These are phyloP conservation scores for Usnea hakonensis DNA, from an alignment of 495 filamentous ascomycete genomes.

Conservation along the genomic window DNA sequence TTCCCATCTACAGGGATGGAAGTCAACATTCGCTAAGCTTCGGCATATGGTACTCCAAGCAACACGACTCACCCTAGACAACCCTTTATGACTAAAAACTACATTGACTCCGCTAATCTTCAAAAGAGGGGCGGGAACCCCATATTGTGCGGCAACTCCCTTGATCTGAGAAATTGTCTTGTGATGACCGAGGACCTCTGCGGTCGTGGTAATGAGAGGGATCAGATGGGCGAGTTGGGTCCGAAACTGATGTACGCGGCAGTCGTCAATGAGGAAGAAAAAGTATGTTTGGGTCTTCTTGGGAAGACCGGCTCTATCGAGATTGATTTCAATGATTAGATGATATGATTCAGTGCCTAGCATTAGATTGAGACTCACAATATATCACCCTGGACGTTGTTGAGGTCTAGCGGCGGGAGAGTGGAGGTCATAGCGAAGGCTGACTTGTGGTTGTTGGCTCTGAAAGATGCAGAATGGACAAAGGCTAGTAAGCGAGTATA, in stretches of 20 bases:
- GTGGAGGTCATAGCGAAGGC: slow-evolving; percentile 6
- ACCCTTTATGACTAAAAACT: slow-evolving; percentile 29
- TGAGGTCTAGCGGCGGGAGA: slow-evolving; percentile 16
- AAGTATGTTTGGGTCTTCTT: slow-evolving; percentile 29
- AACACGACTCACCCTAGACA: slow-evolving; percentile 24
- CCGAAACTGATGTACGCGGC: slow-evolving; percentile 25
- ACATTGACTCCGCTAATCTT: slow-evolving; percentile 27
- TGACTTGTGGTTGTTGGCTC: too few species aligned
- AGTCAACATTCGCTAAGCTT: slow-evolving; percentile 1
- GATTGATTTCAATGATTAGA: neutral
- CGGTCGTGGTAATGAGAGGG: slow-evolving; percentile 25
- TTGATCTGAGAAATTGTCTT: slow-evolving; percentile 14
- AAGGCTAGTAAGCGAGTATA: neutral
- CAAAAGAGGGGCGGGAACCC: slow-evolving; percentile 3
- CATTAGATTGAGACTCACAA: slow-evolving; percentile 5
- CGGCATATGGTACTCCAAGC: neutral
- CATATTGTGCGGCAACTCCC: slow-evolving; percentile 2
- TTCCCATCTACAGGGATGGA: slow-evolving; percentile 22
- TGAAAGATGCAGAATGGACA: neutral
- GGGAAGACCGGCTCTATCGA: slow-evolving; percentile 30
- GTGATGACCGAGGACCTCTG: slow-evolving; percentile 18
- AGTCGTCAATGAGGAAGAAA: slow-evolving; percentile 30
- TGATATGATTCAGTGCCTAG: neutral
- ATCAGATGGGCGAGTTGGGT: slow-evolving; percentile 23
- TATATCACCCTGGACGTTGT: slow-evolving; percentile 23